Evolutionary conservation across 1,284 basidiomycete genomes (phyloP).

Genomic region (Austroboletus rostrupii): DNA sequence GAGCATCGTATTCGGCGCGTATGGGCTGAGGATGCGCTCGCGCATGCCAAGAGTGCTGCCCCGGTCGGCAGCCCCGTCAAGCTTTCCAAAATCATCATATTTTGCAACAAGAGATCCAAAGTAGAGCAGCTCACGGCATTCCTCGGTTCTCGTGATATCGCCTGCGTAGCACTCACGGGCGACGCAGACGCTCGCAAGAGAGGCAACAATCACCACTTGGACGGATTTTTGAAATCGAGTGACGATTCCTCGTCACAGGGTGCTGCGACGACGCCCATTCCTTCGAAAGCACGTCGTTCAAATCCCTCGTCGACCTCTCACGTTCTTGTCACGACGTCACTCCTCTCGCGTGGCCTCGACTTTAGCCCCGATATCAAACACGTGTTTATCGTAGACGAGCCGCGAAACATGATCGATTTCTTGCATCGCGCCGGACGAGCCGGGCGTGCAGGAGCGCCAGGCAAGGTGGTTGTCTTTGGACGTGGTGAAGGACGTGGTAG

Average conservation of each 20-base stretch:
- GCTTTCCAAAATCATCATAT: conserved; percentile 68
- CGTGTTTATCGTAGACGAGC: conserved; percentile 82
- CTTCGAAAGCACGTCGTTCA: conserved; percentile 10
- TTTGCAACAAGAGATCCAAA: conserved; percentile 72
- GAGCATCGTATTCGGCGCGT: conserved; percentile 68
- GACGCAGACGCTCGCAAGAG: conserved; percentile 50
- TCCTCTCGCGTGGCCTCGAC: conserved; percentile 88
- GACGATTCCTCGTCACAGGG: conserved; percentile 2
- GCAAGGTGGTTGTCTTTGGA: conserved; percentile 69
- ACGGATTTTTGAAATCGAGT: conserved; percentile 57
- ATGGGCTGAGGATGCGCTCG: conserved; percentile 67
- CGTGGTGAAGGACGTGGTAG: conserved; percentile 58
- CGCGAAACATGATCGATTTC: conserved; percentile 85
- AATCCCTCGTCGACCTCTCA: conserved; percentile 43
- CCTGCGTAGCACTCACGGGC: conserved; percentile 61
- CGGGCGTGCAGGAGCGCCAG: conserved; percentile 63
- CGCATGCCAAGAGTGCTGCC: conserved; percentile 27
- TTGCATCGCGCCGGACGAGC: conserved; percentile 84
- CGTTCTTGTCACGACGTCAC: conserved; percentile 83
- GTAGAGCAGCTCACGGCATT: conserved; percentile 57
- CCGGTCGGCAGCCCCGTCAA: conserved; percentile 16
- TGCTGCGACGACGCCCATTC: conserved; percentile 10
- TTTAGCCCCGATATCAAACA: conserved; percentile 74
- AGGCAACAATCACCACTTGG: conserved; percentile 72
- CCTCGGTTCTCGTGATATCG: conserved; percentile 58